Evolutionary conservation across 306 rosid genomes (phyloP).

Genomic region (Dicorynia guianensis): DNA sequence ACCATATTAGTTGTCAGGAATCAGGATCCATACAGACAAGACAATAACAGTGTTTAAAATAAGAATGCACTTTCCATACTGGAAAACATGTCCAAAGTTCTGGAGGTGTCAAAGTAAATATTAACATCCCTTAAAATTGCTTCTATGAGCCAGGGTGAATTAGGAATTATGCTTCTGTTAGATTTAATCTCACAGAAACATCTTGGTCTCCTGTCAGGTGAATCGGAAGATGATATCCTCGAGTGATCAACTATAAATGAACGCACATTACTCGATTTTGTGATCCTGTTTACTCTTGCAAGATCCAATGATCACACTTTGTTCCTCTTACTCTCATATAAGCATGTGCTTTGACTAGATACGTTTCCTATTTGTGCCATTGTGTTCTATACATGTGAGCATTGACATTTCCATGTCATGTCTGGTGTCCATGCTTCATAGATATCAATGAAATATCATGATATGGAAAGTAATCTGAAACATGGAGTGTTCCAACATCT

Average conservation of each 20-base stretch:
- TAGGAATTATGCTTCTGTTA: not conserved
- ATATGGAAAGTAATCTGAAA: not conserved
- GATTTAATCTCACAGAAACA: conserved; percentile 16
- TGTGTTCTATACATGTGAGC: too few relatives aligned
- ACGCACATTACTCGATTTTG: too few relatives aligned
- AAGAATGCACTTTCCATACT: conserved; percentile 19
- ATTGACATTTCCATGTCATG: too few relatives aligned
- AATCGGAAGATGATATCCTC: not conserved
- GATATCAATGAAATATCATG: not conserved
- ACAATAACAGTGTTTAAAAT: conserved; percentile 35
- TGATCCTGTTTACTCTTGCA: too few relatives aligned
- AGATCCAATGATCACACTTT: too few relatives aligned
- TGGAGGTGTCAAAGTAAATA: not conserved
- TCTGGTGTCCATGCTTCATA: too few relatives aligned
- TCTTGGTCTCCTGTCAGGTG: conserved; percentile 12
- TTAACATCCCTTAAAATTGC: conserved; percentile 1
- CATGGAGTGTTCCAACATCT: not conserved
- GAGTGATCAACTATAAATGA: too few relatives aligned
- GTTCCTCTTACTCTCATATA: too few relatives aligned
- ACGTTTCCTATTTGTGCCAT: too few relatives aligned
- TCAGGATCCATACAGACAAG: conserved; percentile 41
- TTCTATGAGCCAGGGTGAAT: not conserved
- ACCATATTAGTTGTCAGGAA: conserved; percentile 37
- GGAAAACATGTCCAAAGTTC: not conserved
- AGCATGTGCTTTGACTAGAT: too few relatives aligned